phyloP scores from a whole-genome alignment of 164 flowering plant genomes.

The Chimonanthus salicifolius region DNA sequence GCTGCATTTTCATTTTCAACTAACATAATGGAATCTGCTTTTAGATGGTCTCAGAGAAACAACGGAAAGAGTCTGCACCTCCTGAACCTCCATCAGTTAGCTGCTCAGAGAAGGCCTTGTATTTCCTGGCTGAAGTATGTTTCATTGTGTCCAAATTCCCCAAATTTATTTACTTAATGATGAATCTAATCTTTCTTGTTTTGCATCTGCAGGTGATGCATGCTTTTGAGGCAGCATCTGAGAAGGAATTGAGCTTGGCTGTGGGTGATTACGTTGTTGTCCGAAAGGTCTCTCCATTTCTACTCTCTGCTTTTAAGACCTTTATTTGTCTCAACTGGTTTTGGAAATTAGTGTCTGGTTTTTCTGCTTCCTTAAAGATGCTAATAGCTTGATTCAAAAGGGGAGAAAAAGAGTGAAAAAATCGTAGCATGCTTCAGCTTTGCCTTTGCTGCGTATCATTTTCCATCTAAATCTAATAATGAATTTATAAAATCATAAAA shows the following conservation, averaged over 20 bases:
- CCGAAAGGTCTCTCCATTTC: slow-evolving; percentile 52
- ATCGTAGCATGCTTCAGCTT: not conserved
- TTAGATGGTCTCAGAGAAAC: slow-evolving; percentile 91
- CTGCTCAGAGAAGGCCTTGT: slow-evolving; percentile 50
- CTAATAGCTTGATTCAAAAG: not conserved
- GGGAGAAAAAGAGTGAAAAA: not conserved
- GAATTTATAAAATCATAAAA: not conserved
- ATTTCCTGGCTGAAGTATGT: slow-evolving; percentile 85
- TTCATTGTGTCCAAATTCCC: not conserved
- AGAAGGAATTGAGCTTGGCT: slow-evolving; percentile 77
- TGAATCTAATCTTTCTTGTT: not conserved
- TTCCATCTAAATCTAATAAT: not conserved
- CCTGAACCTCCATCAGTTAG: slow-evolving; percentile 81
- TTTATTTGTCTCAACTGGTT: not conserved
- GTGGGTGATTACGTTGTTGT: slow-evolving; percentile 91
- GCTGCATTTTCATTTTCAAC: slow-evolving; percentile 1
- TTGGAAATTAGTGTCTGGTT: not conserved
- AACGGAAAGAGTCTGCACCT: slow-evolving; percentile 86
- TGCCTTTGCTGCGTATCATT: not conserved
- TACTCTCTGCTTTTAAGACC: not conserved
- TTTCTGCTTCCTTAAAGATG: not conserved
- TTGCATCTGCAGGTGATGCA: slow-evolving; percentile 58
- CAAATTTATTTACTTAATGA: not conserved
- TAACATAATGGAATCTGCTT: slow-evolving; percentile 7
- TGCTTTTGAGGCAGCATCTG: slow-evolving; percentile 60